Base-by-base conservation (phyloP, 495 filamentous ascomycete species). In the Clavariopsis aquatica region DNA sequence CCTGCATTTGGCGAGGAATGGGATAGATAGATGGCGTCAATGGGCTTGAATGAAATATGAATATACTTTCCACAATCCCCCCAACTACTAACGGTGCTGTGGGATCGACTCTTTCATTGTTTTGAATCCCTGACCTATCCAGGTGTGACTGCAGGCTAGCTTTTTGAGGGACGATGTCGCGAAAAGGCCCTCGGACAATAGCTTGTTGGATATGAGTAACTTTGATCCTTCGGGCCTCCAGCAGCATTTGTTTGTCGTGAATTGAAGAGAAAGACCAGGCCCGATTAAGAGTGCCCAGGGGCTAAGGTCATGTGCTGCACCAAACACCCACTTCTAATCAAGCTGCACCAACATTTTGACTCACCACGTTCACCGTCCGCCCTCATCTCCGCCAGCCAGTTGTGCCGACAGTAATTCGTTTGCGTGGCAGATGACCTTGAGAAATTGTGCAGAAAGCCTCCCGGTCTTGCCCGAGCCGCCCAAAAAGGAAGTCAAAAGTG, bases 361-460 rank as follows among this genome's bases (percentile, higher is more conserved):
- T 66, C 62, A 65, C 53, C 22, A 4, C n/a, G 27, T n/a, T 17
- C 27, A 52, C 31, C 20, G 31, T 59, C 52, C 31, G 49, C 41
- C 8, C 41, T 66, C 49, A 60, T 66, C 43, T 56, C 49, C 49
- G 29, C 20, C 20, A 15, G 15, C 28, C 20, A 10, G 12, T 6
- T 27, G 1, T 49, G 41, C 62, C 54, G 55, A 24, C 22, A 41
- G 26, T 31, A 60, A 45, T 31, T 60, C 63, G 41, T 26, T 43
- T 24, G 27, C 29, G 24, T 54, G 47, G 55, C 63, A 66, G 56
- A 54, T 66, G 63, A 66, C 63, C 54, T 31, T 53, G 34, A 60
- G 20, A 49, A 23, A 43, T 55, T 51, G 31, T 65, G 62, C 51
- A 51, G 49, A 52, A 57, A 29, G 19, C 43, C 36, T 58, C 10